phyloP scores from a whole-genome alignment of 2,329 filamentous ascomycete genomes.

The Penicillium sp. region DNA sequence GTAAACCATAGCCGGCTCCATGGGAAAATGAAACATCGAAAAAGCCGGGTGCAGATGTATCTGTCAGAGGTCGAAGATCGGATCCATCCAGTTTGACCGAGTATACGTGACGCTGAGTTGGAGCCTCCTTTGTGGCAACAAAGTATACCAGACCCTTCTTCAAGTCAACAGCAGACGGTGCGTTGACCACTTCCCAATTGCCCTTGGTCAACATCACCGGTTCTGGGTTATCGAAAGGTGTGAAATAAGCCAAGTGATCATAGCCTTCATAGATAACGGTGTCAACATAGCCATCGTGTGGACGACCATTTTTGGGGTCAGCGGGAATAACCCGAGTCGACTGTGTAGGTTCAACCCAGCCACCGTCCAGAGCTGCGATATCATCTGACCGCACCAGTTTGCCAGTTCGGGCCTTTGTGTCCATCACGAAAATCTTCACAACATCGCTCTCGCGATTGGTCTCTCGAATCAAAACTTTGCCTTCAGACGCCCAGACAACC shows the following conservation, averaged over 20 bases:
- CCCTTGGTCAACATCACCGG: conserved; percentile 81
- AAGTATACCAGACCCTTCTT: conserved; percentile 86
- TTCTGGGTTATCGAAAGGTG: conserved; percentile 71
- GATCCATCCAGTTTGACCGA: conserved; percentile 76
- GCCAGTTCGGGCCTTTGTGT: conserved; percentile 63
- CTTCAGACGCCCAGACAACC: conserved; percentile 74
- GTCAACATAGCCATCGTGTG: conserved; percentile 84
- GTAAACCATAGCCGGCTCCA: conserved; percentile 70
- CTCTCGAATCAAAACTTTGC: conserved; percentile 75
- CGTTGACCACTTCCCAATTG: conserved; percentile 81
- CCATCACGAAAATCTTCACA: conserved; percentile 77
- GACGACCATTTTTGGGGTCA: conserved; percentile 64
- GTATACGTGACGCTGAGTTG: conserved; percentile 85
- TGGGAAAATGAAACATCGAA: conserved; percentile 77
- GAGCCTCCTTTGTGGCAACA: conserved; percentile 71
- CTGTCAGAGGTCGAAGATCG: conserved; percentile 62
- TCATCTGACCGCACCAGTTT: conserved; percentile 71
- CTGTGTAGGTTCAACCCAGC: conserved; percentile 93
- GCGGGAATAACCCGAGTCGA: conserved; percentile 78
- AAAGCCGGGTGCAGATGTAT: conserved; percentile 64
- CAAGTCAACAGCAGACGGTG: conserved; percentile 75
- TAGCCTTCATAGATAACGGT: conserved; percentile 76
- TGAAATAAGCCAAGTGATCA: conserved; percentile 89
- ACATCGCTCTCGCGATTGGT: conserved; percentile 90
- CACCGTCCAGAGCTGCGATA: conserved; percentile 76